phyloP scores from a whole-genome alignment of 352 stramenopile species.

The Globisporangium apiculatum region DNA sequence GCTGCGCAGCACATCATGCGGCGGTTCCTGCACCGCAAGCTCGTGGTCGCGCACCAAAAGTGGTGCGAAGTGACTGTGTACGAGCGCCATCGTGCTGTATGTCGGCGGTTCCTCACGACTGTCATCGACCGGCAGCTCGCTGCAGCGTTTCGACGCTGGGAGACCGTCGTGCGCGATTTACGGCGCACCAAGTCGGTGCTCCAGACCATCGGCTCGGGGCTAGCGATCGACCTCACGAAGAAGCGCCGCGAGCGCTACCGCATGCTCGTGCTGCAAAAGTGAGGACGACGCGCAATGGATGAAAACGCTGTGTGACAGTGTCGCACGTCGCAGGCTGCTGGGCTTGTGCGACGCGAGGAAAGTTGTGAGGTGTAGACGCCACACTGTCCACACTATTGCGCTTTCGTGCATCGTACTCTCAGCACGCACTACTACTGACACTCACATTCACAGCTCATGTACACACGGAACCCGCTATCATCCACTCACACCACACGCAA shows the following conservation, averaged over 20 bases:
- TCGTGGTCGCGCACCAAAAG: constrained; percentile 33
- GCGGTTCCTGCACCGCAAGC: constrained; percentile 31
- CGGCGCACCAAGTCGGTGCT: constrained; percentile 33
- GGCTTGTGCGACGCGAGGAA: too few species aligned
- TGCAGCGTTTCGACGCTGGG: constrained; percentile 55
- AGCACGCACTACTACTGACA: too few species aligned
- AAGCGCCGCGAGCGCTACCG: constrained; percentile 54
- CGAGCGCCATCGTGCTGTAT: constrained; percentile 35
- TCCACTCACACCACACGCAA: too few species aligned
- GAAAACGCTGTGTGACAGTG: too few species aligned
- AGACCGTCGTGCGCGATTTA: constrained; percentile 29
- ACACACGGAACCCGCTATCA: too few species aligned
- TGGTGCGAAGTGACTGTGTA: constrained; percentile 38
- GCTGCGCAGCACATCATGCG: constrained; percentile 37
- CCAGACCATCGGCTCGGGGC: constrained; percentile 36
- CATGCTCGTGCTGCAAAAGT: constrained; percentile 68
- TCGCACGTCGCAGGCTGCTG: too few species aligned
- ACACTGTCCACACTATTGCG: too few species aligned
- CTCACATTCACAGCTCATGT: too few species aligned
- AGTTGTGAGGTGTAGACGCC: too few species aligned
- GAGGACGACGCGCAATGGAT: background rate
- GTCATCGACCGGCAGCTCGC: constrained; percentile 40
- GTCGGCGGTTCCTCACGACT: constrained; percentile 36
- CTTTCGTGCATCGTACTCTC: too few species aligned
- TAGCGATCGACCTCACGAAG: constrained; percentile 58